Percentiles rank a stretch among this genome's conserved stretches.
phyloP scores from a whole-genome alignment of 2,329 filamentous ascomycete species.

The Trichoderma arundinaceum region DNA sequence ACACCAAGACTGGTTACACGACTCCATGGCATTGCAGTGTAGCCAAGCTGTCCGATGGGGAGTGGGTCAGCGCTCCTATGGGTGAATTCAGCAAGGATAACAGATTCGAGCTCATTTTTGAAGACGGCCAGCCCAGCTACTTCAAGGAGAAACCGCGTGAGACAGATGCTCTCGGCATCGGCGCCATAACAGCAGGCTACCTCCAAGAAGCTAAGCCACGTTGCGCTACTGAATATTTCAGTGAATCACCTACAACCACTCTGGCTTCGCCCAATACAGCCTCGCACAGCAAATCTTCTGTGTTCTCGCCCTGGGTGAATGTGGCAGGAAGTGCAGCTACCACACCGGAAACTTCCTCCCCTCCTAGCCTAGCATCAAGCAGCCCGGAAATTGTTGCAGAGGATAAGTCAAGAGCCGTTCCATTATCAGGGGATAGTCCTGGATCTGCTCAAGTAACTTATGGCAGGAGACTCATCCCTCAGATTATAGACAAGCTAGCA shows the following conservation, averaged over 20 bases:
- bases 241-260: slow-evolving; percentile 1
- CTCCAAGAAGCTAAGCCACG: slow-evolving; percentile 19
- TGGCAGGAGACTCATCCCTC: neutral
- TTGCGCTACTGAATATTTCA: slow-evolving; percentile 15
- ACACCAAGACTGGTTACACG: slow-evolving; percentile 42
- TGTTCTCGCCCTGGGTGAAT: neutral
- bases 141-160: slow-evolving; percentile 21
- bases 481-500: slow-evolving; percentile 4
- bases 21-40: slow-evolving; percentile 44
- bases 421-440: neutral
- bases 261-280: neutral
- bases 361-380: neutral
- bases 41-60: slow-evolving; percentile 34
- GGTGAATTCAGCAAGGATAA: slow-evolving; percentile 38
- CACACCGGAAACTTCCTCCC: neutral
- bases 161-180: neutral
- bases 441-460: neutral
- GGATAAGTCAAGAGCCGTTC: neutral
- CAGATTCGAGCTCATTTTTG: slow-evolving; percentile 36
- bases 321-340: too few species aligned
- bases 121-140: slow-evolving; percentile 36
- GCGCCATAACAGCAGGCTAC: neutral
- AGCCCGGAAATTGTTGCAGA: neutral
- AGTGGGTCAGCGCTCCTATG: slow-evolving; percentile 37
- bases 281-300: slow-evolving; percentile 31